Percentiles rank a stretch among this genome's conserved stretches.
Evolutionary conservation across 2,329 filamentous ascomycete genomes (phyloP).

Genomic region (Lachnellula arida): DNA sequence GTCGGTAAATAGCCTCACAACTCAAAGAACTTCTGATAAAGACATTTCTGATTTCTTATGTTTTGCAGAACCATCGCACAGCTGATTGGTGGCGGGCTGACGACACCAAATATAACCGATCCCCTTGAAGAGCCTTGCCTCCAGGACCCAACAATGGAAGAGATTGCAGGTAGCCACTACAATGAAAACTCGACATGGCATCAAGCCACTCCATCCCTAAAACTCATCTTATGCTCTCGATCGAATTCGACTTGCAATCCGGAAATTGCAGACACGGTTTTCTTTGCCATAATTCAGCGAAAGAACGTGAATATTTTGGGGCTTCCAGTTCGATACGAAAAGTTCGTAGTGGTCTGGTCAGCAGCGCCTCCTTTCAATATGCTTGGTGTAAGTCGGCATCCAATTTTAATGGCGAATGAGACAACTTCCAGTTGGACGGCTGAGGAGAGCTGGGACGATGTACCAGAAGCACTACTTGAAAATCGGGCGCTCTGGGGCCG

Average conservation of each 20-base stretch:
- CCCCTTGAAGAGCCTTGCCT: slow-evolving; percentile 19
- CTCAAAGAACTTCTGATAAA: background rate
- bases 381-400: slow-evolving; percentile 33
- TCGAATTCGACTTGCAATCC: slow-evolving; percentile 24
- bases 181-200: slow-evolving; percentile 31
- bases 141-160: slow-evolving; percentile 8
- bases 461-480: slow-evolving; percentile 13
- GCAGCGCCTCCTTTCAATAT: slow-evolving; percentile 33
- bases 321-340: slow-evolving; percentile 36
- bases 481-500: slow-evolving; percentile 26
- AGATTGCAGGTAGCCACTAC: slow-evolving; percentile 10
- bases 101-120: slow-evolving; percentile 22
- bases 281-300: slow-evolving; percentile 35
- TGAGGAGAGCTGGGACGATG: slow-evolving; percentile 34
- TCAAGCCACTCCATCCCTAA: slow-evolving; percentile 36
- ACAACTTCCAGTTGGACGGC: slow-evolving; percentile 33
- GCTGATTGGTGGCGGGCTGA: slow-evolving; percentile 20
- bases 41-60: background rate
- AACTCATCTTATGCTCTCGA: slow-evolving; percentile 34
- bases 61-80: slow-evolving; percentile 17
- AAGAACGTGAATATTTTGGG: slow-evolving; percentile 34
- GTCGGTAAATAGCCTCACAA: slow-evolving; percentile 1
- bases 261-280: slow-evolving; percentile 26
- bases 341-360: slow-evolving; percentile 36
- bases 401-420: slow-evolving; percentile 35